Conservation (phyloP, 192 early-diverging fungal species). For the Backusella psychrophila region DNA sequence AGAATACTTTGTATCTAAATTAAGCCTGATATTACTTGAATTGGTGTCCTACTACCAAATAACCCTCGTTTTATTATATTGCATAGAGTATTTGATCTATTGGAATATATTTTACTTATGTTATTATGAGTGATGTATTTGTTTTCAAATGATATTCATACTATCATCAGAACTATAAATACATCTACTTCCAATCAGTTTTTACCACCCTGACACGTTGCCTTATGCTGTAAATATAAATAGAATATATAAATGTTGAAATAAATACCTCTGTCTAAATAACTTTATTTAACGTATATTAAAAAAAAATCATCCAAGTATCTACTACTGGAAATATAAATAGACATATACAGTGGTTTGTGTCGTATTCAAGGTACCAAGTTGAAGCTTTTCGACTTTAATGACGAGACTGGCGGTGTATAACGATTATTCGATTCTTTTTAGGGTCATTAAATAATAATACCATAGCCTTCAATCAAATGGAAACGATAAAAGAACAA, state of each 20-base stretch:
- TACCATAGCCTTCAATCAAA: too few relatives aligned
- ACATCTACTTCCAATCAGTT: background rate
- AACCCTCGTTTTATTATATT: background rate
- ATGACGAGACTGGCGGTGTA: too few relatives aligned
- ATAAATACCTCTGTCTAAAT: background rate
- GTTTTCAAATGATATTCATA: background rate
- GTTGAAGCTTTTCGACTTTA: too few relatives aligned
- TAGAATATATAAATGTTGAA: background rate
- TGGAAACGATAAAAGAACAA: too few relatives aligned
- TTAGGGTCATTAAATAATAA: too few relatives aligned
- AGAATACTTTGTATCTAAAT: background rate
- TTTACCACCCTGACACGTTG: background rate
- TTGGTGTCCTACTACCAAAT: background rate
- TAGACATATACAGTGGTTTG: too few relatives aligned
- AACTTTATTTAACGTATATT: background rate
- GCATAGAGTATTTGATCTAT: background rate
- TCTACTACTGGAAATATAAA: background rate
- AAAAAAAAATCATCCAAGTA: background rate
- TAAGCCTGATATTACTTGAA: background rate
- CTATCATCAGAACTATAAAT: background rate
- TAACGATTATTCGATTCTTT: too few relatives aligned
- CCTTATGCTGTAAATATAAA: background rate
- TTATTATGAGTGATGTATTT: background rate
- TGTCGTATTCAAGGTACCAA: too few relatives aligned
- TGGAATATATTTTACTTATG: background rate